Base-by-base conservation (phyloP, 1,284 basidiomycete species). In the Tylopilus sp. region DNA sequence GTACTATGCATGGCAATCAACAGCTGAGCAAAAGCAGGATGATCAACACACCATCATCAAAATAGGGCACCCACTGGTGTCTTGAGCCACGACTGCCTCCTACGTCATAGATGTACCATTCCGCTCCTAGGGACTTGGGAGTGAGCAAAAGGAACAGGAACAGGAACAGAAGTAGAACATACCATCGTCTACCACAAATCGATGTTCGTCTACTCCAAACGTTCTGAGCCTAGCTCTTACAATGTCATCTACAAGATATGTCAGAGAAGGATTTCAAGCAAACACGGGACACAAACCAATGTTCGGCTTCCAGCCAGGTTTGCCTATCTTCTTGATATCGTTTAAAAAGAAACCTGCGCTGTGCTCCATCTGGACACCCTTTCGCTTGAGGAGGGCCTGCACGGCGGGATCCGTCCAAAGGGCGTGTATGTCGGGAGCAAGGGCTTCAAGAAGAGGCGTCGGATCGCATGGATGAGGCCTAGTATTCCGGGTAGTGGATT, bases 81-180 rank as follows among this genome's bases (percentile, higher is more conserved):
- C 89, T 84, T 73, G 84, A 84, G 65, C 81, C 84, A 61, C 87
- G 82, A 54, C 84, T 85, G 38, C 91, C 91, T 56, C 91, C 89
- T 1, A 92, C 91, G 62, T 92, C 91, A 55, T 88, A 90, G 62
- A 92, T 88, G 67, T 86, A 89, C 75, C 89, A 89, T 61, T 91
- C 89, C 2, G 84, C 81, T 15, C 83, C 86, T 62, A 70, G 60
- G 47, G 76, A 72, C 38, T 68, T 38, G 22, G 62, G n/a, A n/a
- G 69, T 65, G 65, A 77, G 62, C 59, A 3, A 12, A 4, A n/a
- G n/a, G n/a, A n/a, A n/a, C n/a, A 18, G 47, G 52, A 15, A 12
- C 3, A 26, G n/a, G 19, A 18, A 8, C 8, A n/a, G 29, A 22
- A 53, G n/a, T n/a, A 64, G 69, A 9, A 57, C 59, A 22, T 62